Evolutionary conservation across 2,329 filamentous ascomycete species (phyloP).

Genomic region (Phialophora verrucosa): DNA sequence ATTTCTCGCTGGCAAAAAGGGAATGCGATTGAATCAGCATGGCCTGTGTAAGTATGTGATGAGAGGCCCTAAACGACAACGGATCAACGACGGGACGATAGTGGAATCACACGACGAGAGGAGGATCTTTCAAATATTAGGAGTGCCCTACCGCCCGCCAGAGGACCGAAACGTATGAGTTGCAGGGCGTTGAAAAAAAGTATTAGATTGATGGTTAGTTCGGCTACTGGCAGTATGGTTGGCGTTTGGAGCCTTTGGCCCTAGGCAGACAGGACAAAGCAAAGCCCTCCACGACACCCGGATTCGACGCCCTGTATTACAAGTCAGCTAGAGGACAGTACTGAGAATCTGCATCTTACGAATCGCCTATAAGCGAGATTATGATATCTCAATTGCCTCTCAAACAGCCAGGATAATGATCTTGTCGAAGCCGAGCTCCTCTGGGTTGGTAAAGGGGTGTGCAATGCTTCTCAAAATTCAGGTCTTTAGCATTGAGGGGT

Average conservation of each 20-base stretch:
- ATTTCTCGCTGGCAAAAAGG: slow-evolving; percentile 77
- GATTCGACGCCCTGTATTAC: not conserved
- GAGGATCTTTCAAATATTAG: slow-evolving; percentile 79
- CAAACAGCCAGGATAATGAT: not conserved
- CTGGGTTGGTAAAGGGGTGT: not conserved
- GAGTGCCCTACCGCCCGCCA: slow-evolving; percentile 79
- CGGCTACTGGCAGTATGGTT: not conserved
- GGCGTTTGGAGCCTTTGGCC: too few species aligned
- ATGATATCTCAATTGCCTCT: not conserved
- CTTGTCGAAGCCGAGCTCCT: not conserved
- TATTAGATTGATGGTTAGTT: not conserved
- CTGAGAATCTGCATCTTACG: not conserved
- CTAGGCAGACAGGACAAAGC: not conserved
- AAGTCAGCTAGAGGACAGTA: not conserved
- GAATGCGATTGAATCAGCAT: slow-evolving; percentile 82
- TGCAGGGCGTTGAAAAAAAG: too few species aligned
- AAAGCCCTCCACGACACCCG: not conserved
- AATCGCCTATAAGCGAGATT: not conserved
- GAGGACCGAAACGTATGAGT: slow-evolving; percentile 57
- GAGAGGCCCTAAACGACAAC: slow-evolving; percentile 62
- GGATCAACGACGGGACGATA: slow-evolving; percentile 70
- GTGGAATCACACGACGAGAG: slow-evolving; percentile 77
- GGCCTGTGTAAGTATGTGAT: slow-evolving; percentile 77
- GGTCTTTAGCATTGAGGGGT: not conserved
- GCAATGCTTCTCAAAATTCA: not conserved